Conservation (phyloP, 768 basidiomycete genomes). For the Lentinula edodes region DNA sequence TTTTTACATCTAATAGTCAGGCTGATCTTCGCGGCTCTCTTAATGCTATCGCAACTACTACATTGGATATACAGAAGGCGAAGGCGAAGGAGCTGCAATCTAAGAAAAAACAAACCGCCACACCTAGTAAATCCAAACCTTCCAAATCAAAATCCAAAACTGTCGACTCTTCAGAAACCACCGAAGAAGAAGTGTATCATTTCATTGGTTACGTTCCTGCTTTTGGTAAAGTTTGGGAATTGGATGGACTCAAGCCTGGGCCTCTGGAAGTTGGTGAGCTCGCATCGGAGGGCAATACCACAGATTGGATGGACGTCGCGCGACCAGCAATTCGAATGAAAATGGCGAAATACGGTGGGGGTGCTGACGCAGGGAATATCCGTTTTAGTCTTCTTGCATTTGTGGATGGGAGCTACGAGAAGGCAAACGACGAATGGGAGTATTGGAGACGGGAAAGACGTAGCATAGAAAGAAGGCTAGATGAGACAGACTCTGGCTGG, state of each 20-base stretch:
- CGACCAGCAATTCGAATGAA: constrained; percentile 56
- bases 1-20: constrained; percentile 31
- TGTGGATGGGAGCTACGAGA: constrained; percentile 44
- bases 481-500: constrained; percentile 23
- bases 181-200: constrained; percentile 46
- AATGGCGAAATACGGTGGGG: constrained; percentile 54
- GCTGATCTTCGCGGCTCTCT: constrained; percentile 52
- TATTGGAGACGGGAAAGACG: constrained; percentile 41
- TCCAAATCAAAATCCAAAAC: constrained; percentile 16
- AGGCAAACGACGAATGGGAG: constrained; percentile 48
- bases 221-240: constrained; percentile 64
- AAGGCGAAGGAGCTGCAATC: constrained; percentile 1
- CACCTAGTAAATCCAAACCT: constrained; percentile 20
- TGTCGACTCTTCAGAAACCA: constrained; percentile 17
- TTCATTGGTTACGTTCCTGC: constrained; percentile 64
- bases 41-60: constrained; percentile 38
- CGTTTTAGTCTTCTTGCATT: constrained; percentile 59
- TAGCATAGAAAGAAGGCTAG: constrained; percentile 40
- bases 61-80: constrained; percentile 30
- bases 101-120: constrained; percentile 30
- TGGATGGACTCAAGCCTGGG: constrained; percentile 58
- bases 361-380: constrained; percentile 37
- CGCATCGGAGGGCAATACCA: not conserved
- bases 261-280: constrained; percentile 62
- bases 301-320: constrained; percentile 56